Evolutionary conservation across 2,329 filamentous ascomycete species (phyloP).

Genomic region (Mycosphaerelloides madeirae): DNA sequence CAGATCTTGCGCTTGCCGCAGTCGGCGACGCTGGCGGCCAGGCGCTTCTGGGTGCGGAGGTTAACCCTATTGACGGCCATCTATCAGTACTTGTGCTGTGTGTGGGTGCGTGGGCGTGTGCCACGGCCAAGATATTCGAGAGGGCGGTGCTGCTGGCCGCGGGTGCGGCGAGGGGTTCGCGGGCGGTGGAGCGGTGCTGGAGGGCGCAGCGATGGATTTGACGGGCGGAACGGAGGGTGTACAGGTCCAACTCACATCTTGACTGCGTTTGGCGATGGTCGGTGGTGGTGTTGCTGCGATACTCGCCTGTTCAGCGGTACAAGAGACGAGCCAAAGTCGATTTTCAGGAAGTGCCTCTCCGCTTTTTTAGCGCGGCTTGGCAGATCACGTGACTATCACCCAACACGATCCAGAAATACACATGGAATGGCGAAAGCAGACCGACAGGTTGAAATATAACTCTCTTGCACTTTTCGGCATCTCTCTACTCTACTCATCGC

Average conservation of each 20-base stretch:
- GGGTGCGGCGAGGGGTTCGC: conserved; percentile 1
- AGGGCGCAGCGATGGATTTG: background rate
- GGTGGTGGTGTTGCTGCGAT: conserved; percentile 3
- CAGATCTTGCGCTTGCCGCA: conserved; percentile 99
- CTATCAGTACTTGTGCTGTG: conserved; percentile 23
- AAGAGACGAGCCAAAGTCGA: too few species aligned
- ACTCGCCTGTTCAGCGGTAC: too few species aligned
- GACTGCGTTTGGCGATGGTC: conserved; percentile 9
- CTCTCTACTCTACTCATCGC: conserved; percentile 16
- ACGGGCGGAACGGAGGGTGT: background rate
- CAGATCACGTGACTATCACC: too few species aligned
- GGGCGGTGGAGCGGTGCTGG: background rate
- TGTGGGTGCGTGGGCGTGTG: background rate
- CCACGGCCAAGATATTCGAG: background rate
- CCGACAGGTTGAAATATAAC: too few species aligned
- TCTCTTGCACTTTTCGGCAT: too few species aligned
- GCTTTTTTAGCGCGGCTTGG: too few species aligned
- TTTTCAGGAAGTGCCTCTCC: too few species aligned
- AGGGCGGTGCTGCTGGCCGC: background rate
- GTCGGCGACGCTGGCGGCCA: conserved; percentile 96
- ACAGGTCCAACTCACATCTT: conserved; percentile 8
- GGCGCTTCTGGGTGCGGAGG: conserved; percentile 99
- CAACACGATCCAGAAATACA: too few species aligned
- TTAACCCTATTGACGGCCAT: conserved; percentile 73
- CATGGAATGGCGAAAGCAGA: too few species aligned